These are phyloP conservation scores for Salicornia ramosissima DNA, from an alignment of 148 eudicot genomes.

Conservation along the genomic window DNA sequence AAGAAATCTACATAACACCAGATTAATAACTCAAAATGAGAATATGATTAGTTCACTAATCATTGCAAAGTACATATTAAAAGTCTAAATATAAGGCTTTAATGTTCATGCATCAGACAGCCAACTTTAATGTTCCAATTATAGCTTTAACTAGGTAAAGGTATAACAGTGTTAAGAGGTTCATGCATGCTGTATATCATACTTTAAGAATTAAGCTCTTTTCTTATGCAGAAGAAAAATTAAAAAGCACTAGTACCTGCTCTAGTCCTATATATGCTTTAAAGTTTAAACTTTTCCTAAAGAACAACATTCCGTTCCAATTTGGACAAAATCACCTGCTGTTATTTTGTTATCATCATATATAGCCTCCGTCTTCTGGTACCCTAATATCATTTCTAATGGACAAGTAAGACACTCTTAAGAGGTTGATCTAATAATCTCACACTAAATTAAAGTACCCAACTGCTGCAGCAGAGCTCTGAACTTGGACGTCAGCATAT, in stretches of 20 bases:
- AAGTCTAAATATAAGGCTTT: constrained; percentile 10
- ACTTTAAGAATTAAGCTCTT: constrained; percentile 20
- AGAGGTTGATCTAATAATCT: constrained; percentile 1
- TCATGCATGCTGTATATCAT: constrained; percentile 20
- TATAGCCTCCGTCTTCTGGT: not conserved
- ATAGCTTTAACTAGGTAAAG: constrained; percentile 22
- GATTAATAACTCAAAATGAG: constrained; percentile 10
- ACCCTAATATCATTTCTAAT: constrained; percentile 17
- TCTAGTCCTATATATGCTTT: constrained; percentile 24
- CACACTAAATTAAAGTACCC: constrained; percentile 12
- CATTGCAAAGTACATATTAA: not conserved
- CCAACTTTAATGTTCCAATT: constrained; percentile 15
- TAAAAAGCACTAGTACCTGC: too few species aligned
- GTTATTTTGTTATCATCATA: constrained; percentile 29
- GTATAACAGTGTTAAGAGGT: constrained; percentile 17
- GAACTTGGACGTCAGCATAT: constrained; percentile 18
- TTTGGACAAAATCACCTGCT: constrained; percentile 30
- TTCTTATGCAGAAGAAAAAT: constrained; percentile 13
- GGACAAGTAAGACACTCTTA: constrained; percentile 16
- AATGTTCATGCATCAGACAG: constrained; percentile 18
- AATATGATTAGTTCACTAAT: constrained; percentile 20
- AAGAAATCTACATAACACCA: constrained; percentile 9
- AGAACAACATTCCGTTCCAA: constrained; percentile 18
- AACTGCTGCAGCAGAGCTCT: constrained; percentile 22
- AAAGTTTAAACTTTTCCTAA: constrained; percentile 11